Evolutionary conservation across 768 basidiomycete genomes (phyloP).

Genomic region (Leccinum sublutescens): DNA sequence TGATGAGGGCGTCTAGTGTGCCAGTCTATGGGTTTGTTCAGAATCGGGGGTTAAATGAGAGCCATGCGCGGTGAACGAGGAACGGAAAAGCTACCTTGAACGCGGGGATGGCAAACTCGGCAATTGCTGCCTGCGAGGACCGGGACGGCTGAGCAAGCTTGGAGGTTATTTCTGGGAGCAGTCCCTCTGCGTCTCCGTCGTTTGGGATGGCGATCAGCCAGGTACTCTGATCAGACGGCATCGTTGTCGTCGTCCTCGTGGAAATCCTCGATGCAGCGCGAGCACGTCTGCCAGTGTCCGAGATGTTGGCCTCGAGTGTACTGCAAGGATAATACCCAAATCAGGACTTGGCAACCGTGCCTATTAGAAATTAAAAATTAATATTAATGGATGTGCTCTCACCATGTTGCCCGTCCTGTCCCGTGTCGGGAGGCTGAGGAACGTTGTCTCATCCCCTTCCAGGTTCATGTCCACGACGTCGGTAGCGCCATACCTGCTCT

Average conservation of each 20-base stretch:
- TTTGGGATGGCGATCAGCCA: slow-evolving; percentile 89
- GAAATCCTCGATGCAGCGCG: slow-evolving; percentile 8
- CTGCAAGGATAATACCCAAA: slow-evolving; percentile 5
- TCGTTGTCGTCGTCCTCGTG: slow-evolving; percentile 32
- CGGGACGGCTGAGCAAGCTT: slow-evolving; percentile 63
- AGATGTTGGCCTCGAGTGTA: neutral
- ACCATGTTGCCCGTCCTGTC: slow-evolving; percentile 2
- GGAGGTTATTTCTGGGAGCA: slow-evolving; percentile 60
- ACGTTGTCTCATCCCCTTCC: slow-evolving; percentile 1
- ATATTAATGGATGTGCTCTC: slow-evolving; percentile 2
- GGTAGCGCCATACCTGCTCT: slow-evolving; percentile 48
- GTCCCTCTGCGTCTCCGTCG: slow-evolving; percentile 79
- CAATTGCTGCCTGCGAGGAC: slow-evolving; percentile 47
- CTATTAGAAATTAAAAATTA: slow-evolving; percentile 11
- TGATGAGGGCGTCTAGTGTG: slow-evolving; percentile 85
- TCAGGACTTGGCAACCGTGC: slow-evolving; percentile 9
- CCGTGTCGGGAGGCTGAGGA: slow-evolving; percentile 11
- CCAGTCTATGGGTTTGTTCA: slow-evolving; percentile 62
- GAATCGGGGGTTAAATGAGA: slow-evolving; percentile 8
- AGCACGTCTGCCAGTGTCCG: neutral
- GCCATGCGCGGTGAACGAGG: neutral
- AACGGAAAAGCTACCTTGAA: slow-evolving; percentile 68
- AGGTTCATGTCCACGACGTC: slow-evolving; percentile 40
- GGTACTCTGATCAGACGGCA: slow-evolving; percentile 96
- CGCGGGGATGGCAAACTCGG: slow-evolving; percentile 72